phyloP scores from a whole-genome alignment of 75 land plant species.

The Pseudotsuga menziesii region DNA sequence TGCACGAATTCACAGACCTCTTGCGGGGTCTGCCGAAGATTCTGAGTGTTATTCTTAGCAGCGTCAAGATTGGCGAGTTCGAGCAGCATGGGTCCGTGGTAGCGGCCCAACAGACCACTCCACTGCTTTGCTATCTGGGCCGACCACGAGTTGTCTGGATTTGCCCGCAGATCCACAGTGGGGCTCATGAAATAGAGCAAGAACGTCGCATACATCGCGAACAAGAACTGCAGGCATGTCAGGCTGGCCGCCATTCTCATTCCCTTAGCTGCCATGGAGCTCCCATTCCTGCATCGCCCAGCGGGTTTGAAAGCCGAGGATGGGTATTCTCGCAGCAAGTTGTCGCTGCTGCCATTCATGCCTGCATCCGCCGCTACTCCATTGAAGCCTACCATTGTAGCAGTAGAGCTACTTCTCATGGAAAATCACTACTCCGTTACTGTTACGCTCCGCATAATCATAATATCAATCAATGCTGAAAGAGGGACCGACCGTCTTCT shows the following conservation, averaged over 20 bases:
- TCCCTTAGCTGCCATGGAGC: neutral
- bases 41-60: neutral
- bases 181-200: constrained; percentile 91
- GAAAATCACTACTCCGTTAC: too few relatives aligned
- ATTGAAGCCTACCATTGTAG: too few relatives aligned
- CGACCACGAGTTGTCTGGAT: constrained; percentile 62
- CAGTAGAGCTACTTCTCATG: too few relatives aligned
- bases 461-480: too few relatives aligned
- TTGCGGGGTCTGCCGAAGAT: neutral
- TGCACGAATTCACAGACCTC: constrained; percentile 26
- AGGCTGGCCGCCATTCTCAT: constrained; percentile 50
- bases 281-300: neutral
- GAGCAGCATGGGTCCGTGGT: constrained; percentile 20
- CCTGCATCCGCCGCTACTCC: too few relatives aligned
- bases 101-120: constrained; percentile 47
- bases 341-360: too few relatives aligned
- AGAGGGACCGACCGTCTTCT: too few relatives aligned
- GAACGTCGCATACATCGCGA: constrained; percentile 87
- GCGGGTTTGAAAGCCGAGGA: too few relatives aligned
- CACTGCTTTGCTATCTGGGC: constrained; percentile 61
- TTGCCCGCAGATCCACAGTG: constrained; percentile 52
- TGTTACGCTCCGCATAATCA: too few relatives aligned
- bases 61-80: too few relatives aligned
- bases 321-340: too few relatives aligned
- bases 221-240: constrained; percentile 78